Base-by-base conservation (phyloP, 371 early-diverging fungal species). In the Syncephalis plumigaleata region DNA sequence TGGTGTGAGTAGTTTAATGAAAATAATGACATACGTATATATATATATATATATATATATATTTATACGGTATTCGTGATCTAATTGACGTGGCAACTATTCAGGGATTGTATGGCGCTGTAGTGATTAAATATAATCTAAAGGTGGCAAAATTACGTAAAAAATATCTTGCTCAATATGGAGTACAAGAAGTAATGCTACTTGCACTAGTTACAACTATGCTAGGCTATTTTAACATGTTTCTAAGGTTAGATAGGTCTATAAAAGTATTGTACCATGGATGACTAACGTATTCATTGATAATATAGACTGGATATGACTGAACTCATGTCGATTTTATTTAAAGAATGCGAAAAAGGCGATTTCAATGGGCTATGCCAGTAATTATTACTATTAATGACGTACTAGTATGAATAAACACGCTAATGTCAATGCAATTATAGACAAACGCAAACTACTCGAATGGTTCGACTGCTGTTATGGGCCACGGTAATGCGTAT, bases 51-150 rank as follows among this genome's bases (percentile, higher is more conserved):
- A n/a, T n/a, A n/a, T n/a, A n/a, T n/a, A n/a, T n/a, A n/a, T n/a
- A n/a, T n/a, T n/a, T n/a, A n/a, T n/a, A n/a, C n/a, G n/a, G n/a
- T n/a, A n/a, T n/a, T n/a, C n/a, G n/a, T n/a, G n/a, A n/a, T n/a
- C n/a, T n/a, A n/a, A n/a, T n/a, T n/a, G n/a, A n/a, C n/a, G n/a
- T n/a, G n/a, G n/a, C n/a, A n/a, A n/a, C n/a, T n/a, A n/a, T n/a
- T 16, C 52, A 84, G 83, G 97, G 93, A 3, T 58, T 87, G 16
- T 86, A 77, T 51, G 96, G 96, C 26, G 85, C 88, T 3, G 46
- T 82, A 18, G 75, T 82, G 25, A 83, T 82, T 31, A 74, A 71
- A 46, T 60, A 75, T 42, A 86, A 85, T 42, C 59, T 79, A 42
- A 66, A 68, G 39, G 78, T 74, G 3, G 72, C 82, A 36, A 68